A percentile compares a stretch with the other conserved stretches of the same genome.
phyloP scores from a whole-genome alignment of 2,329 filamentous ascomycete species.

The Pestalotiopsis sp. region DNA sequence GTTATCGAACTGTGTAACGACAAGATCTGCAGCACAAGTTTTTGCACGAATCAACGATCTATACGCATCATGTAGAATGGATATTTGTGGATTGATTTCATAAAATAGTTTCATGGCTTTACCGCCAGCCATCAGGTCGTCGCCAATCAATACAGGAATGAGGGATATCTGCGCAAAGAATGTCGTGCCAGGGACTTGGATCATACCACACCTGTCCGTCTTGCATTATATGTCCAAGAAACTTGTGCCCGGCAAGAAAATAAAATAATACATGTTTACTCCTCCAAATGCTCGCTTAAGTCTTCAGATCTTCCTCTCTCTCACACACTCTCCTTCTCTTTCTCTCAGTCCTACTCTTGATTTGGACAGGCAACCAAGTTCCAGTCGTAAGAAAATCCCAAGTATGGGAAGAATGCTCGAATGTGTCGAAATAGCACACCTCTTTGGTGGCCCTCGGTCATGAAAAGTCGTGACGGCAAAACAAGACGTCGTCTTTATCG shows the following conservation, averaged over 20 bases:
- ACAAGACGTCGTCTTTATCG: constrained; percentile 12
- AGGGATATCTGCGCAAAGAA: not conserved
- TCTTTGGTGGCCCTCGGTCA: constrained; percentile 4
- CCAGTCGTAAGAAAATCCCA: not conserved
- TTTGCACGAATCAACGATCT: not conserved
- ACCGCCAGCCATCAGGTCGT: not conserved
- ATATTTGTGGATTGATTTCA: not conserved
- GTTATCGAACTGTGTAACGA: not conserved
- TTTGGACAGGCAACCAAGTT: too few species aligned
- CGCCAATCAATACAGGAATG: not conserved
- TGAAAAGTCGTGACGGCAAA: constrained; percentile 15
- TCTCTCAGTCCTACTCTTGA: too few species aligned
- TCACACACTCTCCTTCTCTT: not conserved
- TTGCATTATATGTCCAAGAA: not conserved
- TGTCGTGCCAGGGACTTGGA: not conserved
- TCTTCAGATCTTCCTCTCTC: not conserved
- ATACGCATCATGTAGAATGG: not conserved
- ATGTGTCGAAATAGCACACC: not conserved
- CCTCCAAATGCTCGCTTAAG: not conserved
- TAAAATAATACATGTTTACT: not conserved
- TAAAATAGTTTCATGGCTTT: not conserved
- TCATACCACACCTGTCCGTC: constrained; percentile 1
- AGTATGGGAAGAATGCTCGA: not conserved
- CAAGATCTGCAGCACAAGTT: not conserved
- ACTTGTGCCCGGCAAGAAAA: not conserved